Evolutionary conservation across 495 filamentous ascomycete species (phyloP).

Genomic region (Aspergillus olivimuriae): DNA sequence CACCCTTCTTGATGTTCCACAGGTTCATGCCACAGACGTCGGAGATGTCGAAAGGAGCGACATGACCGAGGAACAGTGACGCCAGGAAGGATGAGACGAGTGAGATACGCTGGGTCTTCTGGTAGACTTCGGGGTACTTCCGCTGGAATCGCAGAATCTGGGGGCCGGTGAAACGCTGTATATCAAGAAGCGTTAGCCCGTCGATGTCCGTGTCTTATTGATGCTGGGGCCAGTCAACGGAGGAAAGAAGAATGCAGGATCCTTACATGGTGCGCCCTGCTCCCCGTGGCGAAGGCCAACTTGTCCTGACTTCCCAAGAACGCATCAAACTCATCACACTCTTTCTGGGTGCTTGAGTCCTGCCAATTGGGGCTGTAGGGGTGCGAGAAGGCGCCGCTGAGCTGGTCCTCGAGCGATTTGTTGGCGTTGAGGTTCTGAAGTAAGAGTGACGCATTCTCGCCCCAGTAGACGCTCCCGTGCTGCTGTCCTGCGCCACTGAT

Average conservation of each 20-base stretch:
- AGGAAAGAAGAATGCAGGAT: not conserved
- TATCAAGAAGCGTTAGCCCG: no score
- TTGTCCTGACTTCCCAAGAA: slow-evolving; percentile 56
- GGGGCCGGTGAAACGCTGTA: slow-evolving; percentile 93
- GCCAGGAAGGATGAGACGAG: slow-evolving; percentile 94
- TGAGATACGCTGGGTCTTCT: slow-evolving; percentile 74
- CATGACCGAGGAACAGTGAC: slow-evolving; percentile 76
- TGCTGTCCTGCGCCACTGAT: slow-evolving; percentile 93
- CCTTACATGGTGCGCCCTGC: slow-evolving; percentile 87
- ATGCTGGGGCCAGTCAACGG: no score
- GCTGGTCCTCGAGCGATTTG: slow-evolving; percentile 60
- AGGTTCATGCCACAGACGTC: slow-evolving; percentile 97
- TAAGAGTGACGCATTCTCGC: slow-evolving; percentile 56
- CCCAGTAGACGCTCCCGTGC: slow-evolving; percentile 95
- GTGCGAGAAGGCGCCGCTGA: slow-evolving; percentile 73
- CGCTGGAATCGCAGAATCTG: slow-evolving; percentile 85
- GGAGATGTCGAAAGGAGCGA: slow-evolving; percentile 87
- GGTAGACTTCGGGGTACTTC: slow-evolving; percentile 75
- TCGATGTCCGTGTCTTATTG: no score
- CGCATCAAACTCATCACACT: slow-evolving; percentile 84
- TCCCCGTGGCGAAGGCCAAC: slow-evolving; percentile 76
- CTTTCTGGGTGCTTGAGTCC: slow-evolving; percentile 83
- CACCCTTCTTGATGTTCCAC: slow-evolving; percentile 74
- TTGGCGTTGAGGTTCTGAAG: slow-evolving; percentile 54
- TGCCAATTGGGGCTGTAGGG: slow-evolving; percentile 95